Base-by-base conservation (phyloP, 2,329 filamentous ascomycete genomes). In the Pleurostoma richardsiae region DNA sequence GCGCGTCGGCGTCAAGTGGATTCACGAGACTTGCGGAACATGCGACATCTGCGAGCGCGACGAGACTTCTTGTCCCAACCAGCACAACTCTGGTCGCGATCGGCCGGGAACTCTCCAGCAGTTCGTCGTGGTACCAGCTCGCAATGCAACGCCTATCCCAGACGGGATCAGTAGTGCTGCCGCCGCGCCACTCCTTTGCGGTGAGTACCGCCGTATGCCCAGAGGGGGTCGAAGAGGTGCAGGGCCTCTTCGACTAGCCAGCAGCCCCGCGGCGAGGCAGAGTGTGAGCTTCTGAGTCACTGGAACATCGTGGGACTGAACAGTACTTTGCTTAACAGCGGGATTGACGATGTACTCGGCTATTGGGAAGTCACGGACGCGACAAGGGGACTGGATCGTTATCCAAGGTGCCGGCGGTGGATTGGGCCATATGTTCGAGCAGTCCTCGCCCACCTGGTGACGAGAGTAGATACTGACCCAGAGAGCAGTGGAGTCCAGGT, bases 51-150 rank as follows among this genome's bases (percentile, higher is more conserved):
- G 49, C 30, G 39, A n/a, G 5, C 49, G 49, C 11, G 49, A 48
- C 42, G 8, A 8, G 8, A 39, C 19, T 7, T 19, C 29, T 8
- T 50, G 49, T 30, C 45, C 45, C 10, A 11, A 45, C 11, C 49
- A 50, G 45, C 49, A 48, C 40, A 50, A 50, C 40, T 40, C 45
- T 5, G 49, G 49, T 36, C 39, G 45, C 4, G 49, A 50, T 40
- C 33, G 76, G 1, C 83, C 83, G 0, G 84, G 84, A 36, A 88
- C 83, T n/a, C 88, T 87, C 60, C 84, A 87, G 59, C 82, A 86
- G 65, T 88, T 86, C 57, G 76, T 77, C 19, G 59, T 85, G 11
- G 77, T 74, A 0, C 80, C 81, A 7, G 83, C 83, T 3, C 76
- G 77, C 64, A 87, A 88, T 60, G 83, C 86, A 3, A 87, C 84